A percentile compares a stretch with the other conserved stretches of the same genome.
These are phyloP conservation scores for Penicillium sp. DNA, from an alignment of 2,329 filamentous ascomycete genomes.

Conservation along the genomic window DNA sequence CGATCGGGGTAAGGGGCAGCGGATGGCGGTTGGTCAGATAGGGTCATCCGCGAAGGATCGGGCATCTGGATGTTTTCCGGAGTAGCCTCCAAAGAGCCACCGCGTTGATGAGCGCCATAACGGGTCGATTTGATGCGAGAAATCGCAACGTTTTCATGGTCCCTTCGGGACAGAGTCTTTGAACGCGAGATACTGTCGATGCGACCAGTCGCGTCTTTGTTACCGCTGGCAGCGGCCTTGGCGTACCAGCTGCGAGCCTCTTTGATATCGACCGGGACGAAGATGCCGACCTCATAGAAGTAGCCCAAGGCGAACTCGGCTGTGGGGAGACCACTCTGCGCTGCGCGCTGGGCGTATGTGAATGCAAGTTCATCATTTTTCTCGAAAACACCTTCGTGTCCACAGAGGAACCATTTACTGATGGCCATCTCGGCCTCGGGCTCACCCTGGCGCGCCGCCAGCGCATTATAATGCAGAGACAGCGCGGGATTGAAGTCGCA, in stretches of 20 bases:
- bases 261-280: slow-evolving; percentile 74
- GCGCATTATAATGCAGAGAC: slow-evolving; percentile 90
- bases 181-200: slow-evolving; percentile 80
- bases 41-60: slow-evolving; percentile 44
- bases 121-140: slow-evolving; percentile 73
- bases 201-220: slow-evolving; percentile 76
- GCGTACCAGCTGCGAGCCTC: slow-evolving; percentile 88
- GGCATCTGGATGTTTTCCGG: slow-evolving; percentile 47
- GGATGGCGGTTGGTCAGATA: slow-evolving; percentile 33
- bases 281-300: slow-evolving; percentile 94
- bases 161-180: slow-evolving; percentile 78
- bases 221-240: slow-evolving; percentile 82
- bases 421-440: slow-evolving; percentile 92
- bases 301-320: slow-evolving; percentile 97
- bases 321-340: slow-evolving; percentile 73
- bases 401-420: slow-evolving; percentile 97
- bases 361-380: slow-evolving; percentile 96
- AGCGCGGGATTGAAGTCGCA: slow-evolving; percentile 93
- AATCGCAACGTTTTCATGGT: slow-evolving; percentile 89
- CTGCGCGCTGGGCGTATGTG: slow-evolving; percentile 83
- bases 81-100: slow-evolving; percentile 38
- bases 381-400: slow-evolving; percentile 83
- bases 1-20: slow-evolving; percentile 44
- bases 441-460: slow-evolving; percentile 88
- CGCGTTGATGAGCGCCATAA: slow-evolving; percentile 59